Conservation (phyloP, 495 filamentous ascomycete genomes). For the Xeromyces bisporus region DNA sequence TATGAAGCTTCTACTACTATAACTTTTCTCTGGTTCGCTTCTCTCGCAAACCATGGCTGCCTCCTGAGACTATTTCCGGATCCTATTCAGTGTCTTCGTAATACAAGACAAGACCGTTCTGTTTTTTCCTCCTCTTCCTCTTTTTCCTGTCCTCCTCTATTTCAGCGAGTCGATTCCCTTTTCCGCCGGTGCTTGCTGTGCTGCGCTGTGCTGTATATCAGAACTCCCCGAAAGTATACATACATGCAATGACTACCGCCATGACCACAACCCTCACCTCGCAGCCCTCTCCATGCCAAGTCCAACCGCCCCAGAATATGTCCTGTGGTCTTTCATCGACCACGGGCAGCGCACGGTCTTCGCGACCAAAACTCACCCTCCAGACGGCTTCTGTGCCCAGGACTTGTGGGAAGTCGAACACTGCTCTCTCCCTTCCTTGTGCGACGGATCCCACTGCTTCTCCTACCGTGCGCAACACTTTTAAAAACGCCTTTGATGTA, state of each 20-base stretch:
- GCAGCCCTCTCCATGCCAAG: conserved; percentile 12
- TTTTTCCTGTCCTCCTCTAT: conserved; percentile 3
- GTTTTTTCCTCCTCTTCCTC: conserved; percentile 6
- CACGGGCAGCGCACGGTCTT: conserved; percentile 22
- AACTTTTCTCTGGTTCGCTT: too few relatives aligned
- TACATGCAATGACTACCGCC: too few relatives aligned
- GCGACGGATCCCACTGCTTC: conserved; percentile 46
- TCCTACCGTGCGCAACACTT: conserved; percentile 67
- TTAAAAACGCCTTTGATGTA: conserved; percentile 60
- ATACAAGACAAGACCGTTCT: too few relatives aligned
- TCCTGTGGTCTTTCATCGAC: conserved; percentile 9
- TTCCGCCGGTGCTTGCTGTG: conserved; percentile 12
- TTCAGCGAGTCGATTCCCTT: conserved; percentile 8
- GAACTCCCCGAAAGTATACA: too few relatives aligned
- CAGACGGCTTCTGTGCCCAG: conserved; percentile 44
- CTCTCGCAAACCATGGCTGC: neutral
- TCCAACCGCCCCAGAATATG: conserved; percentile 15
- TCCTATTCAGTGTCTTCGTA: neutral
- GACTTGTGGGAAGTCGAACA: conserved; percentile 36
- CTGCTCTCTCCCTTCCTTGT: conserved; percentile 37
- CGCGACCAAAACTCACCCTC: conserved; percentile 63
- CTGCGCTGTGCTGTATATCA: conserved; percentile 5
- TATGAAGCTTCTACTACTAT: too few relatives aligned
- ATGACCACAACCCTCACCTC: conserved; percentile 5
- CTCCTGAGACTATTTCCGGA: neutral